A percentile compares a stretch with the other conserved stretches of the same genome.
Evolutionary conservation across 1,284 basidiomycete species (phyloP).

Genomic region (Ceraceosorus guamensis): DNA sequence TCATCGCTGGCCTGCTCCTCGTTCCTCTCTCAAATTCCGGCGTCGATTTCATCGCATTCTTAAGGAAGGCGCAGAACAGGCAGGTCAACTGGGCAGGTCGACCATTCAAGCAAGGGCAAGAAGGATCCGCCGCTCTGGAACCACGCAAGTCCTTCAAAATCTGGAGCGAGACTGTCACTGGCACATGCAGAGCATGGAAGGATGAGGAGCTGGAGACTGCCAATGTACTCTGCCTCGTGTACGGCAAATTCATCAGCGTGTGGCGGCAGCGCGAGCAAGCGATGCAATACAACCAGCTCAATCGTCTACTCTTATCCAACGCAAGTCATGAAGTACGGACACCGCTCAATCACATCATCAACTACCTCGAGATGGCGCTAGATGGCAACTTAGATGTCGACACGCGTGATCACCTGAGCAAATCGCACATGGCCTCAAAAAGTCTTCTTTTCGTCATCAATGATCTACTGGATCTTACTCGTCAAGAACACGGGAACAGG

Average conservation of each 20-base stretch:
- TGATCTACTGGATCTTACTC: slow-evolving; percentile 74
- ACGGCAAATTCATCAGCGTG: slow-evolving; percentile 77
- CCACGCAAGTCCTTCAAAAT: slow-evolving; percentile 49
- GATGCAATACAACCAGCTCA: slow-evolving; percentile 68
- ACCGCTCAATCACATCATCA: slow-evolving; percentile 51
- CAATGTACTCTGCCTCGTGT: slow-evolving; percentile 73
- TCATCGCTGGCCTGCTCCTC: slow-evolving; percentile 70
- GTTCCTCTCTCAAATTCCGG: slow-evolving; percentile 55
- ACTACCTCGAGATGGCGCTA: slow-evolving; percentile 72
- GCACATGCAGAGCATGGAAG: slow-evolving; percentile 68
- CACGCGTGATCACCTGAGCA: slow-evolving; percentile 69
- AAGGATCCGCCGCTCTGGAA: slow-evolving; percentile 31
- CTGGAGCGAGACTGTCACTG: slow-evolving; percentile 72
- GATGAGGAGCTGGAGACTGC: slow-evolving; percentile 83
- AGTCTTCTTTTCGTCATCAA: slow-evolving; percentile 62
- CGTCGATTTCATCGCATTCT: slow-evolving; percentile 65
- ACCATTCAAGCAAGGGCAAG: slow-evolving; percentile 60
- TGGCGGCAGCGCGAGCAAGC: slow-evolving; percentile 80
- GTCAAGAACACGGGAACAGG: slow-evolving; percentile 71
- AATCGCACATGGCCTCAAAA: slow-evolving; percentile 74
- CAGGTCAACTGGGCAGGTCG: slow-evolving; percentile 42
- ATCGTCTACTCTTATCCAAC: slow-evolving; percentile 73
- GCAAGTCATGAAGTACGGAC: slow-evolving; percentile 71
- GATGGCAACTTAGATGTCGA: slow-evolving; percentile 70
- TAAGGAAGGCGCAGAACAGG: slow-evolving; percentile 66